Percentiles rank a stretch among this genome's conserved stretches.
These are phyloP conservation scores for Fusarium sp. DNA, from an alignment of 2,329 filamentous ascomycete species.

Conservation along the genomic window DNA sequence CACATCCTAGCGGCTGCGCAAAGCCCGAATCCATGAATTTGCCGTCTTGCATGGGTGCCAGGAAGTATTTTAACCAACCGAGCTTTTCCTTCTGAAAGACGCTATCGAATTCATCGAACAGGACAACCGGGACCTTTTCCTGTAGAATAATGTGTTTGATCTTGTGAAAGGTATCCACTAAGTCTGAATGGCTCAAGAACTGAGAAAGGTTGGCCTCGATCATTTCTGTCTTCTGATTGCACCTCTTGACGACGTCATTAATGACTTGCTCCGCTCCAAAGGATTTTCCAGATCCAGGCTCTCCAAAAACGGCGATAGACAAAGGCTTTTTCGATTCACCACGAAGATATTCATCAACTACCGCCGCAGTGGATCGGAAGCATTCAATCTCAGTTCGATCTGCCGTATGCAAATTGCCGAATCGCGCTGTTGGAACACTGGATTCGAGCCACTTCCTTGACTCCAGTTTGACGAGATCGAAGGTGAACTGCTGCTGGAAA, in stretches of 20 bases:
- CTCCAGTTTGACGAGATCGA: not conserved
- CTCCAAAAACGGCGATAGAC: not conserved
- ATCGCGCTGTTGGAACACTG: not conserved
- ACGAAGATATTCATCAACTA: not conserved
- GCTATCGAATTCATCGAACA: not conserved
- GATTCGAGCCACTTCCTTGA: not conserved
- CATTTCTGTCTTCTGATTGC: not conserved
- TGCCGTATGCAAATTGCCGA: not conserved
- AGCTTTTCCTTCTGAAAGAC: fast-evolving
- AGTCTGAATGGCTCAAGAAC: not conserved
- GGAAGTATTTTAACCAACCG: not conserved
- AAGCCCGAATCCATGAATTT: not conserved
- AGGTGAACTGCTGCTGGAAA: not conserved
- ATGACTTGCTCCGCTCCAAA: not conserved
- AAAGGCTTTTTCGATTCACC: not conserved
- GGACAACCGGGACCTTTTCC: not conserved
- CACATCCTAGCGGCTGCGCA: fast-evolving
- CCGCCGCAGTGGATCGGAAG: not conserved
- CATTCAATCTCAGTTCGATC: not conserved
- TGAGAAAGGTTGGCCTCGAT: not conserved
- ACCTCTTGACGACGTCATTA: not conserved
- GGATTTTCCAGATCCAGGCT: not conserved
- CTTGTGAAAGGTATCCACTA: not conserved
- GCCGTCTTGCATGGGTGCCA: not conserved
- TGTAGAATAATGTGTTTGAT: not conserved